Evolutionary conservation across 129 eudicot species (phyloP).

Genomic region (Lactuca sativa): DNA sequence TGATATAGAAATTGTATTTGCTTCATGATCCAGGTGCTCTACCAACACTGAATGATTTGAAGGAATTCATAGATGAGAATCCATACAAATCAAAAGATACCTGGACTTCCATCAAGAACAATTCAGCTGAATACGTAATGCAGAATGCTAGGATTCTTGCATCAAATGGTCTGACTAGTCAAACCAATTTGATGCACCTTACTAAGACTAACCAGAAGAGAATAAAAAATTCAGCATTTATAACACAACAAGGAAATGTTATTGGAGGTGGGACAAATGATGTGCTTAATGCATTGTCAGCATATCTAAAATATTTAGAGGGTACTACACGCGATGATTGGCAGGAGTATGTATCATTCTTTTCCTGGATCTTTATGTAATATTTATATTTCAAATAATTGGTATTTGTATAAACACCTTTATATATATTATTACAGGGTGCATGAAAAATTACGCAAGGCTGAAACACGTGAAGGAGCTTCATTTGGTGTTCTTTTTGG

Average conservation of each 20-base stretch:
- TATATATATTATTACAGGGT: slow-evolving; percentile 46
- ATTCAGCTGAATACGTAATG: slow-evolving; percentile 49
- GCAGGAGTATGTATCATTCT: slow-evolving; percentile 69
- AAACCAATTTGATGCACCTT: slow-evolving; percentile 21
- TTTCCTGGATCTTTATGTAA: neutral
- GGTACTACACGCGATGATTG: slow-evolving; percentile 82
- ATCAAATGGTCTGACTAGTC: slow-evolving; percentile 29
- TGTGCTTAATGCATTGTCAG: slow-evolving; percentile 81
- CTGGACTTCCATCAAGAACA: slow-evolving; percentile 50
- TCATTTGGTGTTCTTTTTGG: slow-evolving; percentile 81
- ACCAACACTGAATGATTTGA: slow-evolving; percentile 67
- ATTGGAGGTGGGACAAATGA: slow-evolving; percentile 80
- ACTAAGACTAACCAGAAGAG: slow-evolving; percentile 37
- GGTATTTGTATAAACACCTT: slow-evolving; percentile 7
- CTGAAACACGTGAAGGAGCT: slow-evolving; percentile 87
- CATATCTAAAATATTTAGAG: slow-evolving; percentile 80
- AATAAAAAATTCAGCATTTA: slow-evolving; percentile 53
- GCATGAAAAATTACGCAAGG: slow-evolving; percentile 59
- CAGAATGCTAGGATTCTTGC: slow-evolving; percentile 35
- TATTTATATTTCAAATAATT: neutral
- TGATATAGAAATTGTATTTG: slow-evolving; percentile 18
- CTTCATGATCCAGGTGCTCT: slow-evolving; percentile 58
- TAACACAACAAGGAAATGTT: slow-evolving; percentile 51
- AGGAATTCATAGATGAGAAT: slow-evolving; percentile 38
- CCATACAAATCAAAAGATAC: slow-evolving; percentile 32